A percentile compares a stretch with the other conserved stretches of the same genome.
Conservation (phyloP, 2,329 filamentous ascomycete genomes). For the Pestalotiopsis sp. region DNA sequence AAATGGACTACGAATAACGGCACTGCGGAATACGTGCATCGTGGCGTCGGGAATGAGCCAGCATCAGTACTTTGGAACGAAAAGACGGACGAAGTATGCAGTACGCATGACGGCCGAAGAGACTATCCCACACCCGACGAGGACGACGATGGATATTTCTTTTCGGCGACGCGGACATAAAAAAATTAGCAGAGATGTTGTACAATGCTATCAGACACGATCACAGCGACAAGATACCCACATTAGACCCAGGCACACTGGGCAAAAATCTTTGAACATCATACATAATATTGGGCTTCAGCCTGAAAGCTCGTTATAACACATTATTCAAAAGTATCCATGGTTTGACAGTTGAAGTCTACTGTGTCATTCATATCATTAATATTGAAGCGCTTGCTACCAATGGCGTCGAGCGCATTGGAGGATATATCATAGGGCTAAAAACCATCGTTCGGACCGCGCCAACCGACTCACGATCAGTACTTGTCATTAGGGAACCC, state of each 20-base stretch:
- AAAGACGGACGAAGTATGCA: neutral
- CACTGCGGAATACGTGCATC: neutral
- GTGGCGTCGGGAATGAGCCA: neutral
- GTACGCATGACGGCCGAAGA: neutral
- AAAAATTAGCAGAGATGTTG: neutral
- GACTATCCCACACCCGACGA: neutral
- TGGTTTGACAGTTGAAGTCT: neutral
- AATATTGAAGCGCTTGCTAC: neutral
- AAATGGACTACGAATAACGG: neutral
- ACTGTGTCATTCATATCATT: neutral
- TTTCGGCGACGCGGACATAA: neutral
- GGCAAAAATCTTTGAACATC: no score
- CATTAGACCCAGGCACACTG: no score
- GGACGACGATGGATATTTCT: neutral
- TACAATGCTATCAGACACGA: neutral
- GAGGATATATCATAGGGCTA: neutral
- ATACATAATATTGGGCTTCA: no score
- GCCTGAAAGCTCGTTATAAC: no score
- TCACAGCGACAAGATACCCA: neutral
- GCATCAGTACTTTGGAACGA: neutral
- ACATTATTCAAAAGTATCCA: no score
- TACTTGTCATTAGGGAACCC: constrained; percentile 51
- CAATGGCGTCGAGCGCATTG: neutral
- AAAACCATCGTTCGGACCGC: neutral
- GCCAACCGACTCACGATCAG: neutral